Evolutionary conservation across 148 eudicot genomes (phyloP).

Genomic region (Agrostemma githago): DNA sequence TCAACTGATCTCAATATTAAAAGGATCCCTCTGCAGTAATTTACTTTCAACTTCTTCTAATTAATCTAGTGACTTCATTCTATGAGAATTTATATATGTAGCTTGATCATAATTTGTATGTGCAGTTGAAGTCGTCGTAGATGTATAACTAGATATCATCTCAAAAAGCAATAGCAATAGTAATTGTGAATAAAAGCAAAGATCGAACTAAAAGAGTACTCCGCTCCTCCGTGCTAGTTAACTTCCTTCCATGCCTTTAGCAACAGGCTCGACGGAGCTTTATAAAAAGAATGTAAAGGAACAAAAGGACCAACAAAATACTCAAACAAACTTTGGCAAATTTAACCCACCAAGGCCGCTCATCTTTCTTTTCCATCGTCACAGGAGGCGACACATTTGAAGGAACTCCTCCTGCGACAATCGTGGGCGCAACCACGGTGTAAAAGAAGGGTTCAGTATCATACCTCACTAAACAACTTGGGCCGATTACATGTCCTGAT

Average conservation of each 20-base stretch:
- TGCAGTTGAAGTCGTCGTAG: neutral
- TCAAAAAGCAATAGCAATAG: neutral
- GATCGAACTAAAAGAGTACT: neutral
- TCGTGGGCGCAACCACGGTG: neutral
- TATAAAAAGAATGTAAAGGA: neutral
- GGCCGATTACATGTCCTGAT: conserved; percentile 5
- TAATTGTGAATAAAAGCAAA: neutral
- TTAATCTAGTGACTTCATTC: no score
- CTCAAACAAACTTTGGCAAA: neutral
- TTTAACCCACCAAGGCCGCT: neutral
- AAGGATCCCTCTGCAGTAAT: no score
- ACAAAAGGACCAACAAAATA: neutral
- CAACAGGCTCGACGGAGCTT: neutral
- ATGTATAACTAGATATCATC: no score
- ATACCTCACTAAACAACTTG: conserved; percentile 23
- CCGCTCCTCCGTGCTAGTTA: no score
- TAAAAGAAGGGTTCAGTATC: conserved; percentile 8
- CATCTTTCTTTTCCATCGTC: neutral
- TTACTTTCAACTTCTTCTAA: no score
- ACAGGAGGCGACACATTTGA: neutral
- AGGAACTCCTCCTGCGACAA: neutral
- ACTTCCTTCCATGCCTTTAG: neutral
- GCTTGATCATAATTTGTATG: no score
- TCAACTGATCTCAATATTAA: no score
- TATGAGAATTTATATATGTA: no score